Base-by-base conservation (phyloP, 2,329 filamentous ascomycete genomes). In the Aspergillus sp. region DNA sequence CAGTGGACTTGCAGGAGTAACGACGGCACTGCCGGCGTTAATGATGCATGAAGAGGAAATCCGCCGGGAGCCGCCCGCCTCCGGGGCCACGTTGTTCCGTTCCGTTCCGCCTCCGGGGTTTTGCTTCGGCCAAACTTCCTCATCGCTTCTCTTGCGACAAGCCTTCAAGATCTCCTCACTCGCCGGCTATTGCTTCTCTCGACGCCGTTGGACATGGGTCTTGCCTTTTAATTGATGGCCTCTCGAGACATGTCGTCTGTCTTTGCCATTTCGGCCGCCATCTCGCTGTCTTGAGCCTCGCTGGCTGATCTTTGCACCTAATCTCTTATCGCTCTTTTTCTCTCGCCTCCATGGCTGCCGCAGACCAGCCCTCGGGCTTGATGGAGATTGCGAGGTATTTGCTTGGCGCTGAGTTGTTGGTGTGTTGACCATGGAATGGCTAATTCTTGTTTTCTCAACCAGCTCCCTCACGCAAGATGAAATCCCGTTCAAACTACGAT, bases 401-500 rank as follows among this genome's bases (percentile, higher is more conserved):
- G 4, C 4, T 29, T 16, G 39, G 45, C 26, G n/a, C 52, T 49
- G 47, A 57, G 58, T 18, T 18, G 18, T 11, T 47, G 12, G 29
- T 49, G 14, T 42, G 36, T 42, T n/a, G 36, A n/a, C 1, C 14
- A 6, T n/a, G 4, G 14, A 9, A 42, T 42, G 36, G 5, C 9
- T 29, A 39, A 22, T 18, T 26, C 11, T 45, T 49, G 26, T 24
- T 12, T 20, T 11, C 9, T 29, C 26, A 14, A 22, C 55, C 39
- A 96, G 92, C 75, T 89, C 90, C 53, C 83, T 96, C 61, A 81
- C 86, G 20, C 86, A 90, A 65, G 91, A 94, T 69, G 91, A 95
- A 63, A 92, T 97, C 59, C 95, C 95, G n/a, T 92, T 93, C 71
- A 97, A 96, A 82, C 85, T 99, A 64, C 90, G 93, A 77, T 99